phyloP scores from a whole-genome alignment of 495 filamentous ascomycete genomes.

The Viridothelium virens region DNA sequence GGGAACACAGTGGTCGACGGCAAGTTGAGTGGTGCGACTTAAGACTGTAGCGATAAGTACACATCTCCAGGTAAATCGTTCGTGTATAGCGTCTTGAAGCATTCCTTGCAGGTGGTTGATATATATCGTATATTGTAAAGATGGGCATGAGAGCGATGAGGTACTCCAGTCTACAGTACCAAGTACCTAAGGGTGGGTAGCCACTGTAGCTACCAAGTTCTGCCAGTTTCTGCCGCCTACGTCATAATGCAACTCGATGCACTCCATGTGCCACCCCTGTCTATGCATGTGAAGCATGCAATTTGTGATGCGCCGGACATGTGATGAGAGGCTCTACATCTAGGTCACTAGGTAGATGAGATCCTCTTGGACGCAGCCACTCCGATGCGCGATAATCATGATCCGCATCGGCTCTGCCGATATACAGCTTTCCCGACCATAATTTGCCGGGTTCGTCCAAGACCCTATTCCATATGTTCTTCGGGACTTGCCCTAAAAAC shows the following conservation, averaged over 20 bases:
- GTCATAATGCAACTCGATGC: not conserved
- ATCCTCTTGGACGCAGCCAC: no score
- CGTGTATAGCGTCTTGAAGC: no score
- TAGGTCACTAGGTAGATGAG: not conserved
- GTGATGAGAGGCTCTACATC: not conserved
- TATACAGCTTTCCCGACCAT: no score
- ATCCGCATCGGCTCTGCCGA: no score
- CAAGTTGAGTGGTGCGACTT: constrained; percentile 21
- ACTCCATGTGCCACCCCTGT: constrained; percentile 3
- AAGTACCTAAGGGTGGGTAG: not conserved
- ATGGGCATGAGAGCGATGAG: no score
- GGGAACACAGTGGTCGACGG: constrained; percentile 33
- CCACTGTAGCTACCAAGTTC: not conserved
- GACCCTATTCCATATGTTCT: not conserved
- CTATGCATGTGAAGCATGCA: not conserved
- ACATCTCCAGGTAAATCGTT: no score
- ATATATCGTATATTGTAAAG: no score
- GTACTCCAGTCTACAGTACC: no score
- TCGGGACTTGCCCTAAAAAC: not conserved
- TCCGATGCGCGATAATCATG: no score
- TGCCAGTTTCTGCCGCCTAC: constrained; percentile 1
- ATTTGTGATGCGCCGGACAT: not conserved
- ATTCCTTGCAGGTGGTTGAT: no score
- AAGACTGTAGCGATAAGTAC: not conserved
- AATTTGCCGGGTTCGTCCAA: no score